These are phyloP conservation scores for Tetratostichococcus sp. DNA, from an alignment of 139 green algal species.

Conservation along the genomic window DNA sequence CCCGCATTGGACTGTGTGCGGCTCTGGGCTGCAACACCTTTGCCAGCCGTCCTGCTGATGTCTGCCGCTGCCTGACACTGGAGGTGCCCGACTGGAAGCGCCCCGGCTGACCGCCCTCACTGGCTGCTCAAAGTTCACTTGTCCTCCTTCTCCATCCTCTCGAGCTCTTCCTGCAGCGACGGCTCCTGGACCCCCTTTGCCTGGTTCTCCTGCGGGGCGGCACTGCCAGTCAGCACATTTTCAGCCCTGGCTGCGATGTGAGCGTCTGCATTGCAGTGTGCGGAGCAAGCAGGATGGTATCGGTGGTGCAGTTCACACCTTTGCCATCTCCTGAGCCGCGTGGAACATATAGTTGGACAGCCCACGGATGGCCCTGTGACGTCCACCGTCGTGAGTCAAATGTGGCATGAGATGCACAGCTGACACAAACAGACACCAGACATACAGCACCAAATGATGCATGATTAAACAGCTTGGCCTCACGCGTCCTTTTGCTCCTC, in stretches of 20 bases:
- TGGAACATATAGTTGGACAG: conserved; percentile 67
- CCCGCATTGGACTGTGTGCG: too few relatives aligned
- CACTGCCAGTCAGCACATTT: too few relatives aligned
- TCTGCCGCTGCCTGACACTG: too few relatives aligned
- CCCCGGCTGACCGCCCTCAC: too few relatives aligned
- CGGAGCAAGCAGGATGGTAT: too few relatives aligned
- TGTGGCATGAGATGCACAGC: neutral
- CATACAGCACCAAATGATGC: neutral
- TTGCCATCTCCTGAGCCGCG: conserved; percentile 57
- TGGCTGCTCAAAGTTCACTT: too few relatives aligned
- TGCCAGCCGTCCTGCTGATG: too few relatives aligned
- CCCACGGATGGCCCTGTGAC: conserved; percentile 43
- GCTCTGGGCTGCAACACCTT: too few relatives aligned
- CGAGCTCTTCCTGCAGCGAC: neutral
- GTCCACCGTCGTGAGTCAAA: too few relatives aligned
- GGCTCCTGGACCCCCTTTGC: conserved; percentile 10
- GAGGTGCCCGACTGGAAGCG: too few relatives aligned
- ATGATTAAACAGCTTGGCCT: neutral
- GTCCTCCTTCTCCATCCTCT: neutral
- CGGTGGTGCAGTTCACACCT: conserved; percentile 11
- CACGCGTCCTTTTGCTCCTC: conserved; percentile 48
- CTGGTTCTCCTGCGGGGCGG: conserved; percentile 14
- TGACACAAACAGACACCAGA: neutral
- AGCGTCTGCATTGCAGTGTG: too few relatives aligned
- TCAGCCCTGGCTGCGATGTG: neutral